These are phyloP conservation scores for Neoboletus brunneissimus DNA, from an alignment of 768 basidiomycete species.

Conservation along the genomic window DNA sequence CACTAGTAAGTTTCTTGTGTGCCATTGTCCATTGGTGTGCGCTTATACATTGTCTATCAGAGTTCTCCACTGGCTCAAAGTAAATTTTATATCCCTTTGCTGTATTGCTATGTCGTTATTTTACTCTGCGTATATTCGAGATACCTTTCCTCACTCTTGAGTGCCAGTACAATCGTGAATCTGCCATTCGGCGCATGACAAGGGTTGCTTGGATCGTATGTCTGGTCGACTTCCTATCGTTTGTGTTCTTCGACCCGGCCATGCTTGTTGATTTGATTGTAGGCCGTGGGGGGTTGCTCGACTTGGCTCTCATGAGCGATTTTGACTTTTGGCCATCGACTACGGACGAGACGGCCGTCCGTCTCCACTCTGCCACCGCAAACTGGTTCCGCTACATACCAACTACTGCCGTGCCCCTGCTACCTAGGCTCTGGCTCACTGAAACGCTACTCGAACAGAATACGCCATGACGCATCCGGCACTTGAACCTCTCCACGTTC, in stretches of 20 bases:
- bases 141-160: slow-evolving; percentile 20
- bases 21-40: background rate
- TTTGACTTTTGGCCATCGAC: too few species aligned
- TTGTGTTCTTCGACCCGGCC: background rate
- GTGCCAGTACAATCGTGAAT: background rate
- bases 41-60: slow-evolving; percentile 29
- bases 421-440: background rate
- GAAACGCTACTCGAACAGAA: background rate
- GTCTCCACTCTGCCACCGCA: background rate
- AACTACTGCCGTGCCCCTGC: background rate
- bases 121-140: slow-evolving; percentile 31
- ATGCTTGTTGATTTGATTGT: background rate
- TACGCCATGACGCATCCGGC: background rate
- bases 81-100: slow-evolving; percentile 32
- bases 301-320: too few species aligned
- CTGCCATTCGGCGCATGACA: background rate
- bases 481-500: too few species aligned
- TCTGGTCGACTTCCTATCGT: too few species aligned
- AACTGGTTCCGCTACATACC: background rate
- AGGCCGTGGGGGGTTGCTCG: background rate
- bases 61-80: slow-evolving; percentile 62
- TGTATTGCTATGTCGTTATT: slow-evolving; percentile 37
- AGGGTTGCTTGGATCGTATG: background rate
- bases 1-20: slow-evolving; percentile 47
- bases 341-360: background rate